Base-by-base conservation (phyloP, 352 stramenopile species). In the Phytopythium litorale region DNA sequence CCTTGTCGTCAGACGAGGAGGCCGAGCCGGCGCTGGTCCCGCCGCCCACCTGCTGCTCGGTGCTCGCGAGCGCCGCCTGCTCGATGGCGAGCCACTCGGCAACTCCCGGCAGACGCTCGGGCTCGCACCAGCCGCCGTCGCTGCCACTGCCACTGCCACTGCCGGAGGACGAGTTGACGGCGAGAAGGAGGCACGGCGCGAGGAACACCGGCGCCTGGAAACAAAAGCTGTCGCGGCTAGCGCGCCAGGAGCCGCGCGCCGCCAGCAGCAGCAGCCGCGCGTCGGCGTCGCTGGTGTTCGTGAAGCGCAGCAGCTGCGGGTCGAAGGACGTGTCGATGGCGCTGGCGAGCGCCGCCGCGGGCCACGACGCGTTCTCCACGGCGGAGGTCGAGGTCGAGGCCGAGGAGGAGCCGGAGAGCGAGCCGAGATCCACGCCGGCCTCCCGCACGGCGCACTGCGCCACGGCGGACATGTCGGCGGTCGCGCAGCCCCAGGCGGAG, bases 241-340 rank as follows among this genome's bases (percentile, higher is more conserved):
- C 71, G 0, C 15, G 55, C 69, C 72, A 79, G 23, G 63, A 63
- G 28, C 42, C 54, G 40, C 66, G 61, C 60, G 70, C 63, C 1
- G 68, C 51, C n/a, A 81, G 30, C 43, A 79, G 38, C 52, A 62
- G 75, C 8, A 79, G 0, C 9, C 40, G 9, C 6, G 5, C 18
- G 12, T 60, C 15, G 13, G 4, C 28, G 11, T 45, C 30, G 15
- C 21, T 38, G 5, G 18, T 4, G 9, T 57, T 45, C 7, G 46
- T n/a, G 18, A 42, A 67, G 60, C 65, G 45, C 12, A 66, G 70
- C 33, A 81, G 16, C 61, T 74, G 68, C 40, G 71, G 65, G n/a
- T 79, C 66, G 43, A 79, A 81, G 2, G 6, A 67, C 1, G 33
- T 53, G 53, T 77, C 71, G 23, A 81, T 62, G 49, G 72, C 53